These are phyloP conservation scores for Gnetum montanum DNA, from an alignment of 75 land plant genomes.

Conservation along the genomic window DNA sequence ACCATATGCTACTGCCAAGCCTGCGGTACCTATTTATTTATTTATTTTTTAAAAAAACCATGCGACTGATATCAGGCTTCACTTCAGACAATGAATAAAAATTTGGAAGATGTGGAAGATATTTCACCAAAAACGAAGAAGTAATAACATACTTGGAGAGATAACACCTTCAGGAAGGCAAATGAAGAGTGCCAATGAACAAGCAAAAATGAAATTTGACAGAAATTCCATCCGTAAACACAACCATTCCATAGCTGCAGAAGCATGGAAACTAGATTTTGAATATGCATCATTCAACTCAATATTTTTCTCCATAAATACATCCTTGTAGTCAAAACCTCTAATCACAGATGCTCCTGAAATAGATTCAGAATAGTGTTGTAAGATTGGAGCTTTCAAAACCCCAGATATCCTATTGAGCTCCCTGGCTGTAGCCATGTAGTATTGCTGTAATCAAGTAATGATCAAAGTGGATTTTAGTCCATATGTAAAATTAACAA, in stretches of 20 bases:
- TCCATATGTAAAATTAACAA: too few relatives aligned
- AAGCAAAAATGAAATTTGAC: conserved; percentile 34
- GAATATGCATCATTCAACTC: conserved; percentile 26
- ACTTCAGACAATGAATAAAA: background rate
- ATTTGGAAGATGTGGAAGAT: too few relatives aligned
- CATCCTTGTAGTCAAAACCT: conserved; percentile 40
- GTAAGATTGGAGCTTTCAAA: conserved; percentile 42
- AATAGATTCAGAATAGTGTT: conserved; percentile 47
- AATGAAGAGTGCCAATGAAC: conserved; percentile 30
- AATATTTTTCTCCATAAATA: conserved; percentile 27
- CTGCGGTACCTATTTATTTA: conserved; percentile 69
- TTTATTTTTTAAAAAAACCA: too few relatives aligned
- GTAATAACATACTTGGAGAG: conserved; percentile 30
- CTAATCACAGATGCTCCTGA: conserved; percentile 47
- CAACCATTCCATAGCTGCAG: conserved; percentile 45
- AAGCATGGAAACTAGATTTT: conserved; percentile 26
- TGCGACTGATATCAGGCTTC: background rate
- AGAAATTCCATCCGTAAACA: conserved; percentile 49
- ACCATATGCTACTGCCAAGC: conserved; percentile 78
- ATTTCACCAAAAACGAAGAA: background rate
- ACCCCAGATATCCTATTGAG: conserved; percentile 31
- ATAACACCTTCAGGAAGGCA: conserved; percentile 23
- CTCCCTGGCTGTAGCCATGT: conserved; percentile 46
- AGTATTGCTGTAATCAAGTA: conserved; percentile 34
- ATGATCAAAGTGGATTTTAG: background rate